These are phyloP conservation scores for Aspergillus floridensis DNA, from an alignment of 2,329 filamentous ascomycete species.

Conservation along the genomic window DNA sequence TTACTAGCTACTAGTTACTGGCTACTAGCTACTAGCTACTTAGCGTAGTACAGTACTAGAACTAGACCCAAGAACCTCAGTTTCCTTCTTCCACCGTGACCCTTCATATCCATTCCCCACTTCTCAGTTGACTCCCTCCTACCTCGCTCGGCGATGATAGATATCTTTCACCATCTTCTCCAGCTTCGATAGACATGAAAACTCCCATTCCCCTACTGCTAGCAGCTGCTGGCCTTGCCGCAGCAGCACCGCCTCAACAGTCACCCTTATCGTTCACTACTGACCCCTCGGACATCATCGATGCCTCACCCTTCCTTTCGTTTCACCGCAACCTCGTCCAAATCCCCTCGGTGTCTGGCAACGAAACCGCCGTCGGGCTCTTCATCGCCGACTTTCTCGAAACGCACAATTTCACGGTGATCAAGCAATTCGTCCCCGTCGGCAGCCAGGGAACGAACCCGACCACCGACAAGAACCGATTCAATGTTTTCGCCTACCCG, in stretches of 20 bases:
- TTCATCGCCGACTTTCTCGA: slow-evolving; percentile 68
- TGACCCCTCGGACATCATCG: slow-evolving; percentile 33
- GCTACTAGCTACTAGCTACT: too few species aligned
- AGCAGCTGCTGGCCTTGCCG: slow-evolving; percentile 16
- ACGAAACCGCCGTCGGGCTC: slow-evolving; percentile 66
- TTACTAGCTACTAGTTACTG: too few species aligned
- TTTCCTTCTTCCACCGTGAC: neutral
- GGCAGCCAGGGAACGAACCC: neutral
- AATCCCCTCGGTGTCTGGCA: slow-evolving; percentile 67
- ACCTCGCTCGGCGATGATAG: neutral
- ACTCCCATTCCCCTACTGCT: slow-evolving; percentile 17
- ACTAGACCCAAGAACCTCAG: too few species aligned
- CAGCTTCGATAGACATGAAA: slow-evolving; percentile 8
- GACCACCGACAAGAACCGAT: slow-evolving; percentile 48
- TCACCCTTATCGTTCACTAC: slow-evolving; percentile 10
- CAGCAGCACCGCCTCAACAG: slow-evolving; percentile 26
- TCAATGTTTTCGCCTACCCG: slow-evolving; percentile 71
- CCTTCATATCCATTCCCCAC: neutral
- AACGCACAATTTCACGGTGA: slow-evolving; percentile 59
- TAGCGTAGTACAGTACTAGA: too few species aligned
- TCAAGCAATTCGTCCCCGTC: slow-evolving; percentile 50
- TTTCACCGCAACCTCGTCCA: slow-evolving; percentile 75
- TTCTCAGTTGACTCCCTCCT: neutral
- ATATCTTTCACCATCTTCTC: neutral
- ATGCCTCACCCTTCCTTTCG: slow-evolving; percentile 57